Conservation (phyloP, 192 early-diverging fungal species). For the Nowakowskiella sp. region DNA sequence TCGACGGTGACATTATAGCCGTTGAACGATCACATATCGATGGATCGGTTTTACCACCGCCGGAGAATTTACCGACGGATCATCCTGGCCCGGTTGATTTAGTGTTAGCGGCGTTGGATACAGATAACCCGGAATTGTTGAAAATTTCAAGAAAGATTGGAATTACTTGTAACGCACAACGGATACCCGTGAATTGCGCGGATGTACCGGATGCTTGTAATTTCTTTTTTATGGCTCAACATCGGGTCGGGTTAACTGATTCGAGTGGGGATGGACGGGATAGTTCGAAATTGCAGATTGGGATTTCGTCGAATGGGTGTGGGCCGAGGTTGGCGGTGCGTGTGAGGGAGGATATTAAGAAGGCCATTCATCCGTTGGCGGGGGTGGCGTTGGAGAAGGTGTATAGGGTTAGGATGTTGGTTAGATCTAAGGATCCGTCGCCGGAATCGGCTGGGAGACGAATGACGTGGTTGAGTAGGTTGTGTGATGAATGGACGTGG, state of each 20-base stretch:
- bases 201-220: constrained; percentile 86
- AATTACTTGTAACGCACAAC: constrained; percentile 42
- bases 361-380: constrained; percentile 46
- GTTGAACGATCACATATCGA: constrained; percentile 29
- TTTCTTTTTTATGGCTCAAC: constrained; percentile 87
- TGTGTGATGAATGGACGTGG: constrained; percentile 79
- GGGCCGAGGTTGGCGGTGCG: constrained; percentile 83
- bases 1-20: constrained; percentile 43
- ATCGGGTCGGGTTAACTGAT: constrained; percentile 63
- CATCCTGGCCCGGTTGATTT: constrained; percentile 31
- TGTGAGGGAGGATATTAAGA: constrained; percentile 59
- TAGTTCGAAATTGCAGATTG: constrained; percentile 55
- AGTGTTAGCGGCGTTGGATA: constrained; percentile 36
- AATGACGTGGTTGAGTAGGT: constrained; percentile 74
- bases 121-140: constrained; percentile 32
- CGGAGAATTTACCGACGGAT: not conserved
- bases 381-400: constrained; percentile 60
- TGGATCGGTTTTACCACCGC: constrained; percentile 19
- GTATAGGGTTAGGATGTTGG: not conserved
- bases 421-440: not conserved
- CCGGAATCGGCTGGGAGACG: constrained; percentile 52
- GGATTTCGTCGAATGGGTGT: constrained; percentile 79
- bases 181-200: constrained; percentile 89
- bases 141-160: constrained; percentile 42
- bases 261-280: constrained; percentile 24